phyloP scores from a whole-genome alignment of 805 yeast species.

The Candida nonsorbophila region DNA sequence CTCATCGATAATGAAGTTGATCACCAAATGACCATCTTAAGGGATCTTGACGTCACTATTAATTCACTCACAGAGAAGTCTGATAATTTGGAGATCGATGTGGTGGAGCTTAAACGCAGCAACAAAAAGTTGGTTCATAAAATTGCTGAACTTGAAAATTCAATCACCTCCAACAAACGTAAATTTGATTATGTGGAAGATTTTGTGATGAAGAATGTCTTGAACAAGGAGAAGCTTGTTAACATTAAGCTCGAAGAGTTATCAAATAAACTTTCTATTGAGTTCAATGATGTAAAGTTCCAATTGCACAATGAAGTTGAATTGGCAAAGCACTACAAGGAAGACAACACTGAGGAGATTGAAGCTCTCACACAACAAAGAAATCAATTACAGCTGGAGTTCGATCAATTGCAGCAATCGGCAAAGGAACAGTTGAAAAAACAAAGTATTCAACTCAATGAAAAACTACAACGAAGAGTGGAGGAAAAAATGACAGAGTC shows the following conservation, averaged over 20 bases:
- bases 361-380: slow-evolving; percentile 10
- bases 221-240: slow-evolving; percentile 21
- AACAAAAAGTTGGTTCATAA: slow-evolving; percentile 7
- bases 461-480: slow-evolving; percentile 22
- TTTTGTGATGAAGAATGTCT: slow-evolving; percentile 21
- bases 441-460: slow-evolving; percentile 14
- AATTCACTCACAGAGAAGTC: slow-evolving; percentile 10
- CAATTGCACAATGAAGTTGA: slow-evolving; percentile 30
- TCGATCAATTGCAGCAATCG: slow-evolving; percentile 6
- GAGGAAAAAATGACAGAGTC: slow-evolving; percentile 18
- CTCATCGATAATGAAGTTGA: slow-evolving; percentile 5
- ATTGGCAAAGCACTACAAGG: slow-evolving; percentile 17
- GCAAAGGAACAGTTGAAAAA: slow-evolving; percentile 8
- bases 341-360: slow-evolving; percentile 14
- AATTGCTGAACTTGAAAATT: slow-evolving; percentile 6
- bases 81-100: slow-evolving; percentile 15
- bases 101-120: slow-evolving; percentile 12
- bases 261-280: slow-evolving; percentile 18
- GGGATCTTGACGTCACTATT: slow-evolving; percentile 7
- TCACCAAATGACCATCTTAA: slow-evolving; percentile 5
- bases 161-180: slow-evolving; percentile 5
- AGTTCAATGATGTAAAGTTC: slow-evolving; percentile 24
- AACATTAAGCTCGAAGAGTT: slow-evolving; percentile 24
- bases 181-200: slow-evolving; percentile 20
- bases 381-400: slow-evolving; percentile 5